phyloP scores from a whole-genome alignment of 192 early-diverging fungal species.

The Umbelopsis ramanniana region DNA sequence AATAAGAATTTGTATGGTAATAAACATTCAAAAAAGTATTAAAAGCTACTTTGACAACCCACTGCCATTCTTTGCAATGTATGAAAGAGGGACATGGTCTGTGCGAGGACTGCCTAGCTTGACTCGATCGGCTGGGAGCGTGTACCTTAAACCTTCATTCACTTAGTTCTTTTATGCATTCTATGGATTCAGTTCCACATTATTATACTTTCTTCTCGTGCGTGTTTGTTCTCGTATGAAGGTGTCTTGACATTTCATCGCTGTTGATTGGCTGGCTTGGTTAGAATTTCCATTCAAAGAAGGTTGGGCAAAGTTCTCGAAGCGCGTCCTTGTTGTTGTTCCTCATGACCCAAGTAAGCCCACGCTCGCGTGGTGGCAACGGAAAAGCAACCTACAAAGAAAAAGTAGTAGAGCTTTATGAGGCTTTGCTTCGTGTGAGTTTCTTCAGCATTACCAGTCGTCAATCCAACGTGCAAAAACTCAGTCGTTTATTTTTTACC shows the following conservation, averaged over 20 bases:
- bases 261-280: neutral
- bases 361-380: slow-evolving; percentile 1
- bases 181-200: too few relatives aligned
- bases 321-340: too few relatives aligned
- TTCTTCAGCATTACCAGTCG: neutral
- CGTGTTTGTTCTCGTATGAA: too few relatives aligned
- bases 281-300: neutral
- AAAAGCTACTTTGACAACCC: too few relatives aligned
- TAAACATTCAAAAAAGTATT: neutral
- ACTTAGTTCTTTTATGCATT: too few relatives aligned
- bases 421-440: neutral
- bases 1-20: neutral
- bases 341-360: slow-evolving; percentile 8
- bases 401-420: slow-evolving; percentile 55
- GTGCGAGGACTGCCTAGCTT: too few relatives aligned
- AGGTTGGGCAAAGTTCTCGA: neutral
- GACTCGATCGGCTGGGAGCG: too few relatives aligned
- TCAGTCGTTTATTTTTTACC: neutral
- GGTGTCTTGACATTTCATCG: neutral
- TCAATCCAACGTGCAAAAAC: neutral
- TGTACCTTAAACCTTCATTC: too few relatives aligned
- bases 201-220: too few relatives aligned
- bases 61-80: too few relatives aligned
- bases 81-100: too few relatives aligned
- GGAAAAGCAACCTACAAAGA: slow-evolving; percentile 45